Base-by-base conservation (phyloP, 208 protist genomes). In the Crithidia fasciculata region DNA sequence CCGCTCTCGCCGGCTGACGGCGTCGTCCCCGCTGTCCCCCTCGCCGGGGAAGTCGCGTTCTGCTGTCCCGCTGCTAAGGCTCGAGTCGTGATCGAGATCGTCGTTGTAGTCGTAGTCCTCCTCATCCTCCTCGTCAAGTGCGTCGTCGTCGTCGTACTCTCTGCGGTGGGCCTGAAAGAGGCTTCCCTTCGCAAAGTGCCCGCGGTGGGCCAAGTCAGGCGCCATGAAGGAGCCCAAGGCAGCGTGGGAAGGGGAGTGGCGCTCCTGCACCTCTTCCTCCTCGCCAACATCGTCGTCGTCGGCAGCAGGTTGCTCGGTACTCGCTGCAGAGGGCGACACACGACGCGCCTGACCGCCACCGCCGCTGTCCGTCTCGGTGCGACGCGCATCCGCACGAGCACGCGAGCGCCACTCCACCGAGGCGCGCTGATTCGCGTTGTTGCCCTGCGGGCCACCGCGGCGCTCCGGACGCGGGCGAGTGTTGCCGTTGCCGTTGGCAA, bases 141-240 rank as follows among this genome's bases (percentile, higher is more conserved):
- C 28, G 28, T 53, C 53, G 18, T 61, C 65, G 53, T 53, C 53
- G 53, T 70, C 65, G 53, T 59, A 39, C 18, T 61, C 53, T n/a
- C 41, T 39, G 5, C 56, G 65, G 36, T 43, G 65, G 1, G 52
- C 3, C 2, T 53, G 41, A 41, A 70, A 70, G 54, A 70, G 53
- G n/a, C 65, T 70, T 7, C 65, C 65, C 18, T 54, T 41, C 0
- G 40, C 65, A 43, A 70, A 70, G 28, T 52, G 65, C 4, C 53
- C 18, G 8, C 19, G 41, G 12, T 18, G 28, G 53, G 15, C 40
- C 1, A 59, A 0, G 37, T 41, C 41, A 0, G 65, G 15, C 0
- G 15, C 15, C 5, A 52, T 52, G 40, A 69, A 69, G 52, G 64
- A 69, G 16, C 64, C 64, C 8, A 59, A 39, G 12, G 39, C 64